Conservation (phyloP, 768 basidiomycete species). For the Boletus pseudo-olivaceus region DNA sequence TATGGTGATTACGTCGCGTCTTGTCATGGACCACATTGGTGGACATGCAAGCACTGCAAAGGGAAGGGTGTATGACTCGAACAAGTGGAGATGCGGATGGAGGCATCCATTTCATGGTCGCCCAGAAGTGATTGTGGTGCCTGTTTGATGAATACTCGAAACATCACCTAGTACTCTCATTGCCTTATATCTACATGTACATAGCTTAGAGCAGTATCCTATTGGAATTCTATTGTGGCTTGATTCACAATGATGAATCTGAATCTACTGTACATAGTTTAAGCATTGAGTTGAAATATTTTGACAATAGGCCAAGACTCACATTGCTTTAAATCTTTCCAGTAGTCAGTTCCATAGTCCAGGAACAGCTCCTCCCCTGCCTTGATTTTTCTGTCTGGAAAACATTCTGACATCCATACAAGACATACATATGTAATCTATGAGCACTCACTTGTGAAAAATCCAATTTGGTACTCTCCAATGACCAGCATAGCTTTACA, state of each 20-base stretch:
- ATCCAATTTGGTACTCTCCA: conserved; percentile 36
- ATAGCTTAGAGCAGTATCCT: neutral
- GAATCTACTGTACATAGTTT: neutral
- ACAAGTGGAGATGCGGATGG: conserved; percentile 46
- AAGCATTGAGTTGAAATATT: neutral
- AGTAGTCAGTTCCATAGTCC: conserved; percentile 32
- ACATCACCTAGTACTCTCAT: neutral
- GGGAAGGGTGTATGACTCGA: conserved; percentile 27
- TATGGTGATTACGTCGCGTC: conserved; percentile 39
- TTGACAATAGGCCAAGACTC: too few species aligned
- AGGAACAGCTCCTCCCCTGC: conserved; percentile 35
- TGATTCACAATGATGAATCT: neutral
- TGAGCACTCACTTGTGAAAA: conserved; percentile 33
- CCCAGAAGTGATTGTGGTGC: conserved; percentile 35
- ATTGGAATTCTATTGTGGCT: neutral
- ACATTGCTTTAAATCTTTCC: conserved; percentile 4
- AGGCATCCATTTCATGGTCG: conserved; percentile 43
- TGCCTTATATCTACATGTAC: neutral
- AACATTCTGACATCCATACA: neutral
- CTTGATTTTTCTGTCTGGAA: conserved; percentile 25
- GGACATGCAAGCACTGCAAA: conserved; percentile 34
- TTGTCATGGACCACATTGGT: conserved; percentile 43
- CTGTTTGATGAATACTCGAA: conserved; percentile 12
- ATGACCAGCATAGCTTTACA: conserved; percentile 28
- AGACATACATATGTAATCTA: neutral